Base-by-base conservation (phyloP, 1,139 yeast species). In the Candida pseudocylindracea region DNA sequence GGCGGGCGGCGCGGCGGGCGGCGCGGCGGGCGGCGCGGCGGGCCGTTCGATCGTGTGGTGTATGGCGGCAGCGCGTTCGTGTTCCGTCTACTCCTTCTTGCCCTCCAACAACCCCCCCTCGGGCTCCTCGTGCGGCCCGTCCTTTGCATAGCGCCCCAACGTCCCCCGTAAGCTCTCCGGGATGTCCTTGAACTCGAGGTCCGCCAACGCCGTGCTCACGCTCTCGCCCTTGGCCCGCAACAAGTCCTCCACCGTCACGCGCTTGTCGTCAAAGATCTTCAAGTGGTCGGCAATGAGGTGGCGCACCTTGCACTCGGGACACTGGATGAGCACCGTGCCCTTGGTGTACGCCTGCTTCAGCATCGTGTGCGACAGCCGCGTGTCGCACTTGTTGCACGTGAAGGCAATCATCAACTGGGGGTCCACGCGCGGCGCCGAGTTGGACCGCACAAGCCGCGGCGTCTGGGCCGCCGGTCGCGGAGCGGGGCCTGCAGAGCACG, bases 231-330 rank as follows among this genome's bases (percentile, higher is more conserved):
- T 65, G 1, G 73, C 72, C 26, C 60, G 60, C 45, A 88, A 50
- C n/a, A 83, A 72, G 34, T 83, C 93, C 45, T 81, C 81, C 30
- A 88, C 55, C 11, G 78, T 80, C 43, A 80, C 66, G 39, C 64
- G 60, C 28, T 68, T 59, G 46, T 85, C 94, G 11, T 72, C 68
- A 46, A 85, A 83, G 33, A 88, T 79, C 52, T 57, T 79, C 42
- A 88, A 59, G 50, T 85, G 93, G 48, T 88, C 98, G 1, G 96
- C 93, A 34, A 88, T 85, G 45, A 88, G 57, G 46, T 88, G 98
- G 39, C 95, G 67, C 46, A 67, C 71, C 42, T 76, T 67, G 51
- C 98, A 85, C 9, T 83, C 78, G 0, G 96, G 96, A 46, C 96
- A 88, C 45, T 81, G 85, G 28, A 88, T 75, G 35, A 81, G 55